Conservation (phyloP, 495 filamentous ascomycete genomes). For the Aspergillus conjunctus region DNA sequence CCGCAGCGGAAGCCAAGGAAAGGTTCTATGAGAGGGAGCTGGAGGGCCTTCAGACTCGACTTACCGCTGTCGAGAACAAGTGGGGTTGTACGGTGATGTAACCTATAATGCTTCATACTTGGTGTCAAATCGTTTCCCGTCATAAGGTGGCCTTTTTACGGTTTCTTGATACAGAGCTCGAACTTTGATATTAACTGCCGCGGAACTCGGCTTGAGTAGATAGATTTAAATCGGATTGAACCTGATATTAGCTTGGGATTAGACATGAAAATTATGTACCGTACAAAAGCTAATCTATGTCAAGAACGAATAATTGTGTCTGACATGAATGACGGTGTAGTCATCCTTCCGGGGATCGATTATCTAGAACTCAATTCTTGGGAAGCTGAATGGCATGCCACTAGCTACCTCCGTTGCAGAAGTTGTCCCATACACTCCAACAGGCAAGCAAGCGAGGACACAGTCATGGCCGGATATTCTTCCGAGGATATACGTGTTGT, state of each 20-base stretch:
- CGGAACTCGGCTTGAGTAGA: too few relatives aligned
- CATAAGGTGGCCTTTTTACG: too few relatives aligned
- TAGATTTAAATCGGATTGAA: too few relatives aligned
- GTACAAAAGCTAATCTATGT: too few relatives aligned
- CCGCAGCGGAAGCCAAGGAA: background rate
- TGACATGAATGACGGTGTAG: too few relatives aligned
- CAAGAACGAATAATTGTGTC: too few relatives aligned
- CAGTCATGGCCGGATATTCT: constrained; percentile 34
- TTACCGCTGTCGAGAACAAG: background rate
- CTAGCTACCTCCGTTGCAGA: constrained; percentile 28
- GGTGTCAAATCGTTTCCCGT: too few relatives aligned
- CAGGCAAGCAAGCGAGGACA: constrained; percentile 35
- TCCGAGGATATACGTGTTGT: constrained; percentile 40
- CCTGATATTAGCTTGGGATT: too few relatives aligned
- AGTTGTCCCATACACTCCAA: constrained; percentile 30
- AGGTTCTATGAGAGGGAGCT: background rate
- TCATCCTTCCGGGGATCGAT: too few relatives aligned
- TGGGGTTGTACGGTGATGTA: background rate
- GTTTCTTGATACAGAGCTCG: too few relatives aligned
- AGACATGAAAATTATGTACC: too few relatives aligned
- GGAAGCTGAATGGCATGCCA: constrained; percentile 30
- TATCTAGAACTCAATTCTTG: constrained; percentile 26
- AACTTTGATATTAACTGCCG: too few relatives aligned
- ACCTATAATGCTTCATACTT: background rate
- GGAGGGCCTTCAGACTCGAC: background rate